Evolutionary conservation across 768 basidiomycete species (phyloP).

Genomic region (Lentinula guzmanii): DNA sequence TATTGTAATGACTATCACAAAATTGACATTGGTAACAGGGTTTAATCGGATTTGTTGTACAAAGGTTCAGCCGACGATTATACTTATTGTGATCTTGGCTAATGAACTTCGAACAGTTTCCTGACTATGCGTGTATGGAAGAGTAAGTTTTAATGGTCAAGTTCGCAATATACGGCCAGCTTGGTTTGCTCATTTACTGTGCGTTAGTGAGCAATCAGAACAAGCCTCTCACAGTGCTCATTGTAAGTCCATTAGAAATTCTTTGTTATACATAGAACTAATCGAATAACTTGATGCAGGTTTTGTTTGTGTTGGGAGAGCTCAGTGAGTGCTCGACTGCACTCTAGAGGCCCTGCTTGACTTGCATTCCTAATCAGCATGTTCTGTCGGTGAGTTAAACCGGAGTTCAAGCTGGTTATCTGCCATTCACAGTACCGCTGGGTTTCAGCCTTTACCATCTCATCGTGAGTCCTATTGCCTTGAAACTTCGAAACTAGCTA

Average conservation of each 20-base stretch:
- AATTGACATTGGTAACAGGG: slow-evolving; percentile 24
- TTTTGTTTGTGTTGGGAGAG: slow-evolving; percentile 38
- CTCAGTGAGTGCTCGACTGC: slow-evolving; percentile 31
- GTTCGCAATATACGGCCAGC: neutral
- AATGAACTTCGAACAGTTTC: slow-evolving; percentile 21
- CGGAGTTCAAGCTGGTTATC: neutral
- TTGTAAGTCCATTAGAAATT: slow-evolving; percentile 25
- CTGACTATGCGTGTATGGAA: slow-evolving; percentile 38
- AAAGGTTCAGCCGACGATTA: slow-evolving; percentile 28
- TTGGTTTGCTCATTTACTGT: neutral
- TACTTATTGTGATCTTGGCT: neutral
- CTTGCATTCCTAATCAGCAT: slow-evolving; percentile 8
- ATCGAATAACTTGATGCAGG: slow-evolving; percentile 18
- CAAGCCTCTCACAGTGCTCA: slow-evolving; percentile 30
- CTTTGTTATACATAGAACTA: neutral
- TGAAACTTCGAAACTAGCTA: neutral
- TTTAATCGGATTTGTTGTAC: slow-evolving; percentile 49
- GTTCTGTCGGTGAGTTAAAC: slow-evolving; percentile 31
- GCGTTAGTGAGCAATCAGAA: slow-evolving; percentile 44
- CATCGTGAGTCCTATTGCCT: slow-evolving; percentile 30
- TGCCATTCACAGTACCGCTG: neutral
- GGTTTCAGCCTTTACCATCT: slow-evolving; percentile 35
- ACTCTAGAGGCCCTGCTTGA: neutral
- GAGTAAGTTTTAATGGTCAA: slow-evolving; percentile 22
- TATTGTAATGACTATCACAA: neutral